Base-by-base conservation (phyloP, 2,329 filamentous ascomycete genomes). In the Scytalidium sp. region DNA sequence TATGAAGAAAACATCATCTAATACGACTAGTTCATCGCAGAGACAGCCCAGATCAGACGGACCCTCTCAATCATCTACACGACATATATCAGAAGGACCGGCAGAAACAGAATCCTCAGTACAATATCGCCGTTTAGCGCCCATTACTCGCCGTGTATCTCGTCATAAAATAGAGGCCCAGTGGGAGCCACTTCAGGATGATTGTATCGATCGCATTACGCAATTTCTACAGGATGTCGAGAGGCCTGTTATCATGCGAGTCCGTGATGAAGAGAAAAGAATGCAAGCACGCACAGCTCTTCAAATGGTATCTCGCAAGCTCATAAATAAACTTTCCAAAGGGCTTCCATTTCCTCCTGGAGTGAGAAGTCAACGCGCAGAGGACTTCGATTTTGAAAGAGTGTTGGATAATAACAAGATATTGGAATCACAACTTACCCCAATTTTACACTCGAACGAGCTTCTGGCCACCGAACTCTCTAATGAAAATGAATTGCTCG, bases 321-420 rank as follows among this genome's bases (percentile, higher is more conserved):
- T 90, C 27, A 68, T 77, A 29, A 75, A 72, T 43, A 85, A 84
- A 60, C 68, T 89, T 5, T 66, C 72, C 15, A 76, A 75, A 27
- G 81, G 80, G 10, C 72, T 87, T 46, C 84, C 84, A n/a, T 88
- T 90, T 61, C 86, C 86, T 1, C 81, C 80, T 0, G 73, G 77
- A 2, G 67, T 68, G 40, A 67, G 67, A 46, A 73, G 70, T 7
- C 70, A 74, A 15, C 74, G 80, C 45, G 79, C 78, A 41, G 71
- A 75, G 22, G 82, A 86, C 60, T 79, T 90, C 43, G 78, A 87
- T 59, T 84, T 84, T 55, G 85, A 89, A 62, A 79, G 75, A 57
- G 77, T 84, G 13, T 70, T 85, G 8, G 79, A 84, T 58, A 77
- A 76, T n/a, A 80, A 80, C 53, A 69, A 73, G 50, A 67, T 67